Evolutionary conservation across 1,284 basidiomycete genomes (phyloP).

Genomic region (Puccinia triticina): DNA sequence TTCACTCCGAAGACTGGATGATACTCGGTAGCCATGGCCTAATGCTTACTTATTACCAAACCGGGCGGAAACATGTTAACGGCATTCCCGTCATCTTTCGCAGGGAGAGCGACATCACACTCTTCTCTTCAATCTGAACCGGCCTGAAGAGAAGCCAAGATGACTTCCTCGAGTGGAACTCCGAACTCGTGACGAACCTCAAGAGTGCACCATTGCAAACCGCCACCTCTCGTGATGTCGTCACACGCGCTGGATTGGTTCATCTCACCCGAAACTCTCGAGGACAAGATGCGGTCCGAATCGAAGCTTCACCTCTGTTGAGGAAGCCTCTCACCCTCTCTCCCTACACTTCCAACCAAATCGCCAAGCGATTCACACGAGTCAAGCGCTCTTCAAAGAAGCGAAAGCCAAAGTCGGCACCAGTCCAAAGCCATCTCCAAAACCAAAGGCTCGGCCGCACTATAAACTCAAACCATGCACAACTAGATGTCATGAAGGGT

Average conservation of each 20-base stretch:
- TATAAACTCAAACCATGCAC: slow-evolving; percentile 5
- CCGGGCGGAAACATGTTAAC: neutral
- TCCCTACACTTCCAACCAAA: neutral
- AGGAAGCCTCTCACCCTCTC: neutral
- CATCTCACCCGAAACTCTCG: slow-evolving; percentile 19
- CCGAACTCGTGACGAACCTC: slow-evolving; percentile 12
- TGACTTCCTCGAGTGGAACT: slow-evolving; percentile 1
- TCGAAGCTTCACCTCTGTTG: neutral
- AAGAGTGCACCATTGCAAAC: neutral
- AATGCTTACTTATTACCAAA: slow-evolving; percentile 27
- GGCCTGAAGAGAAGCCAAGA: slow-evolving; percentile 22
- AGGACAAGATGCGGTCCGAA: slow-evolving; percentile 13
- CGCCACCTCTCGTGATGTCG: slow-evolving; percentile 11
- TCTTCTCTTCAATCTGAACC: slow-evolving; percentile 5
- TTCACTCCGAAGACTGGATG: slow-evolving; percentile 18
- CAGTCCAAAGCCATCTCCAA: neutral
- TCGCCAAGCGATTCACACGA: neutral
- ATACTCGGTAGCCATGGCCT: slow-evolving; percentile 33
- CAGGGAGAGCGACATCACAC: slow-evolving; percentile 2
- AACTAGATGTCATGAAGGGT: slow-evolving; percentile 45
- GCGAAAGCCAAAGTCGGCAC: neutral
- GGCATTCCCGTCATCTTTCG: neutral
- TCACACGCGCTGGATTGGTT: slow-evolving; percentile 13
- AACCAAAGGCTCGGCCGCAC: neutral
- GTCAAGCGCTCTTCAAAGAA: slow-evolving; percentile 26